Conservation (phyloP, 73 alveolate genomes). For the Paramecium sexaurelia region DNA sequence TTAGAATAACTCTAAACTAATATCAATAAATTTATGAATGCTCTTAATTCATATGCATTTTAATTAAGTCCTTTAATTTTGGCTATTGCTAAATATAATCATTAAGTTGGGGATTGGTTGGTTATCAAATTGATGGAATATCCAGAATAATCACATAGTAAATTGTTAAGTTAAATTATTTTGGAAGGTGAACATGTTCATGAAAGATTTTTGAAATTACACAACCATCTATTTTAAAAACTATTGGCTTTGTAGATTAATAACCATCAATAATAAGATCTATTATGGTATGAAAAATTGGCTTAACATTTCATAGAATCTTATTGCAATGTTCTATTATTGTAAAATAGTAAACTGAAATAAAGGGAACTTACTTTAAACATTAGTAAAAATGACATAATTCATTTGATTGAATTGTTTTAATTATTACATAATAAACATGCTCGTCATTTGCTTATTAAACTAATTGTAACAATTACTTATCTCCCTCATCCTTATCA, state of each 20-base stretch:
- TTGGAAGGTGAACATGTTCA: neutral
- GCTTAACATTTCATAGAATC: slow-evolving; percentile 36
- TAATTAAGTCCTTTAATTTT: slow-evolving; percentile 7
- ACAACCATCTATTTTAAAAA: neutral
- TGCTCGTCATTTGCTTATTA: neutral
- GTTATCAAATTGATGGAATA: neutral
- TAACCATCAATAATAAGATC: neutral
- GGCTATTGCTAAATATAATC: slow-evolving; percentile 25
- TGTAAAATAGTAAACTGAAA: neutral
- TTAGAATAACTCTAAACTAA: neutral
- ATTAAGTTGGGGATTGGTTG: slow-evolving; percentile 49
- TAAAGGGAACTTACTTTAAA: neutral
- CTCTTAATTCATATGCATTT: neutral
- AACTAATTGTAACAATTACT: slow-evolving; percentile 14
- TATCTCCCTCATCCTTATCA: slow-evolving; percentile 17
- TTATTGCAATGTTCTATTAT: slow-evolving; percentile 27
- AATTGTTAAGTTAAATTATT: slow-evolving; percentile 12
- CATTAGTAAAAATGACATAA: neutral
- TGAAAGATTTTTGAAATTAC: slow-evolving; percentile 27
- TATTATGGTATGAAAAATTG: neutral
- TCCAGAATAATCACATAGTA: neutral
- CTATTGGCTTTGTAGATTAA: neutral
- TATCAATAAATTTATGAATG: neutral
- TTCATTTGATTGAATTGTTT: slow-evolving; percentile 9
- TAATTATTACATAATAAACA: neutral